Evolutionary conservation across 129 eudicot species (phyloP).

Genomic region (Escallonia rubra): DNA sequence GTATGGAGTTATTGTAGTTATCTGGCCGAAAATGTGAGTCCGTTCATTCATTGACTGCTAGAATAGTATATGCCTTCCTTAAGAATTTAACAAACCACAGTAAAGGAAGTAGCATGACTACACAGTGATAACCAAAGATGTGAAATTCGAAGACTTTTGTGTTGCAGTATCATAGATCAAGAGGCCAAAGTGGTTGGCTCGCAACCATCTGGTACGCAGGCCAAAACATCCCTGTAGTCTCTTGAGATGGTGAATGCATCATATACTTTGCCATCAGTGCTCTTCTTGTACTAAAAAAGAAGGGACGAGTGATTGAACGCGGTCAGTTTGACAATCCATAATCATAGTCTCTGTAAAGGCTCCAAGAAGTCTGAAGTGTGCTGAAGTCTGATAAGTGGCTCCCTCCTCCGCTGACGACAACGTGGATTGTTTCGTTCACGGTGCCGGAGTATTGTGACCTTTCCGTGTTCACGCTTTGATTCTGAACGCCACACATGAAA

Average conservation of each 20-base stretch:
- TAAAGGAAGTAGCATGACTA: too few species aligned
- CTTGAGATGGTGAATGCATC: slow-evolving; percentile 74
- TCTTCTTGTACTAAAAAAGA: slow-evolving; percentile 72
- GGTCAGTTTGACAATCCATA: slow-evolving; percentile 70
- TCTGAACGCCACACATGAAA: slow-evolving; percentile 30
- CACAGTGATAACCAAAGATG: too few species aligned
- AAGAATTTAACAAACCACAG: too few species aligned
- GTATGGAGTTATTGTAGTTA: too few species aligned
- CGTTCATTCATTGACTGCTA: too few species aligned
- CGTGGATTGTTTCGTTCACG: slow-evolving; percentile 66
- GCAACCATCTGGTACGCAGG: slow-evolving; percentile 59
- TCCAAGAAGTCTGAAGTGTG: slow-evolving; percentile 53
- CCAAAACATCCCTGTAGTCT: slow-evolving; percentile 72
- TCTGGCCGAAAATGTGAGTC: too few species aligned
- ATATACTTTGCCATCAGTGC: slow-evolving; percentile 66
- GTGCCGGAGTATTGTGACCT: slow-evolving; percentile 62
- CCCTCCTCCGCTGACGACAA: slow-evolving; percentile 79
- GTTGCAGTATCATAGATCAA: background rate
- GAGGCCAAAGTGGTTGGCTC: slow-evolving; percentile 42
- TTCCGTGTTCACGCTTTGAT: slow-evolving; percentile 54
- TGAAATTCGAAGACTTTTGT: background rate
- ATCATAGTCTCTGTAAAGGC: slow-evolving; percentile 56
- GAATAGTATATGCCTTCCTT: too few species aligned
- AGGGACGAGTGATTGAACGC: slow-evolving; percentile 67
- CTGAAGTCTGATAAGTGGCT: slow-evolving; percentile 55